A percentile compares a stretch with the other conserved stretches of the same genome.
These are phyloP conservation scores for Mycothermus thermophilus DNA, from an alignment of 495 filamentous ascomycete species.

Conservation along the genomic window DNA sequence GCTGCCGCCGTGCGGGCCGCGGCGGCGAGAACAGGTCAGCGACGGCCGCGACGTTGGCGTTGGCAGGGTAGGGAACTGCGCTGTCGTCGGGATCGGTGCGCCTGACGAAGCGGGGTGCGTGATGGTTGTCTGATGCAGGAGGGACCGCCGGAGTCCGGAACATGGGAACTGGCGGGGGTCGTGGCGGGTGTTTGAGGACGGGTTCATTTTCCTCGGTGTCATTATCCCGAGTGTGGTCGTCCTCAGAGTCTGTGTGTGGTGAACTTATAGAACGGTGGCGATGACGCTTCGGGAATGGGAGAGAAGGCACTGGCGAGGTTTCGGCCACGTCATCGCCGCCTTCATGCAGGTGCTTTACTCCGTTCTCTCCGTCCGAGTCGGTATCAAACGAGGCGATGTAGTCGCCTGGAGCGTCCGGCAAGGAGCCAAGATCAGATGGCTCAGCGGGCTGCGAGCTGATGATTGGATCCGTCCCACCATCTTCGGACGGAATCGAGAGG, in stretches of 20 bases:
- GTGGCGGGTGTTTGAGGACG: no score
- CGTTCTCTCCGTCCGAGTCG: constrained; percentile 2
- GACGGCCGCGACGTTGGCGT: no score
- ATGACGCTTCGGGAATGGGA: neutral
- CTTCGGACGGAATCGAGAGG: constrained; percentile 12
- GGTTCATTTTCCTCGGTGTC: no score
- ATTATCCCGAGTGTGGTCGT: no score
- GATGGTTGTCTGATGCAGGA: no score
- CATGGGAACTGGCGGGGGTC: no score
- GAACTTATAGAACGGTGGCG: no score
- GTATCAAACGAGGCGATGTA: constrained; percentile 1
- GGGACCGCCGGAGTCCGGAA: no score
- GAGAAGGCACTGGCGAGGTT: neutral
- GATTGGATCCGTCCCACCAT: constrained; percentile 6
- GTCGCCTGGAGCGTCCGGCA: constrained; percentile 13
- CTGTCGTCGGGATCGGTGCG: neutral
- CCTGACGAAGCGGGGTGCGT: neutral
- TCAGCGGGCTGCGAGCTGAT: constrained; percentile 1
- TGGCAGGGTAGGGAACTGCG: constrained; percentile 9
- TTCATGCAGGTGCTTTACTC: no score
- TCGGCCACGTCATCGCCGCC: no score
- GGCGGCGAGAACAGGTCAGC: constrained; percentile 31
- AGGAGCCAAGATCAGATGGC: constrained; percentile 8
- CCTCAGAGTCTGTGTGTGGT: no score
- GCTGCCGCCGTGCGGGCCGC: no score